Percentiles rank a stretch among this genome's conserved stretches.
phyloP scores from a whole-genome alignment of 805 yeast species.

The Cyberlindnera samutprakarnensis region DNA sequence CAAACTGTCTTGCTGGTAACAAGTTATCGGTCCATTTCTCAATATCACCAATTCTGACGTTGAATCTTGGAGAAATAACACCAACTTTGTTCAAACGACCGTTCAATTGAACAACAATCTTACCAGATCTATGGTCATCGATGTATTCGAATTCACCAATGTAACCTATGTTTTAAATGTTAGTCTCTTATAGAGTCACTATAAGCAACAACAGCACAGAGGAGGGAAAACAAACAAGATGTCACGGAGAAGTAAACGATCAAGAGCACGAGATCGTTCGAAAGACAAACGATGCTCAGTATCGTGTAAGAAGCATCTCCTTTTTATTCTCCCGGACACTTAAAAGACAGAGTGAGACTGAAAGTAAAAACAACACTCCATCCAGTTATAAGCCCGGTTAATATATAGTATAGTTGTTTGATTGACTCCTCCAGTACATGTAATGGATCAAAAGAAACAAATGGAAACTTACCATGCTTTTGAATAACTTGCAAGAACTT shows the following conservation, averaged over 20 bases:
- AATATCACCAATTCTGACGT: constrained; percentile 89
- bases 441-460: no score
- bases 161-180: constrained; percentile 41
- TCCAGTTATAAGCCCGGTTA: constrained; percentile 99
- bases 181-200: neutral
- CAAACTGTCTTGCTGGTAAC: constrained; percentile 98
- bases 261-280: constrained; percentile 5
- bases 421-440: neutral
- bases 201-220: constrained; percentile 1
- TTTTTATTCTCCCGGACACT: constrained; percentile 77
- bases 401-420: constrained; percentile 42
- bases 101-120: constrained; percentile 92
- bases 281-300: constrained; percentile 8
- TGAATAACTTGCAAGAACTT: constrained; percentile 95
- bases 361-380: constrained; percentile 73
- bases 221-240: constrained; percentile 7
- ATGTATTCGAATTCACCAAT: constrained; percentile 97
- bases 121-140: constrained; percentile 98
- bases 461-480: constrained; percentile 52
- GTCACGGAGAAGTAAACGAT: constrained; percentile 31
- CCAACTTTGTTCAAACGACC: constrained; percentile 99
- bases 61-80: constrained; percentile 98
- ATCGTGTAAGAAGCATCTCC: constrained; percentile 30
- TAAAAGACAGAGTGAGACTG: constrained; percentile 96
- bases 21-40: constrained; percentile 99